Evolutionary conservation across 768 basidiomycete species (phyloP), one percentile per base, ranked within the genome.

Genomic region (Calocybe cyanea): DNA sequence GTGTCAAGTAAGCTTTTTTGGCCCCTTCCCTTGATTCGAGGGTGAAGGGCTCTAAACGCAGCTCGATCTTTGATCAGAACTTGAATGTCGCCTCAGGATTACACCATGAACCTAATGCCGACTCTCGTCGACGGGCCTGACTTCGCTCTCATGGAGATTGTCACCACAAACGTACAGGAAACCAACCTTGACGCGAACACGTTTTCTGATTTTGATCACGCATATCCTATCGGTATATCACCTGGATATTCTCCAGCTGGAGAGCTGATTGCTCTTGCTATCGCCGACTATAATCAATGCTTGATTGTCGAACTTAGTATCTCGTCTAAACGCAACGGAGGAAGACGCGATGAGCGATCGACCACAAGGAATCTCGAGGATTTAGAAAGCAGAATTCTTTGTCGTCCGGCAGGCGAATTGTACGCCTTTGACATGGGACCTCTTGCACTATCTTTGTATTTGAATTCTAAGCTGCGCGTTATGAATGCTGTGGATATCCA

Each of bases 401-500:
- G 71, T 56, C 73, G 73, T 43, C 41, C 62, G 1, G 60, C 58
- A 7, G 71, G 71, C 37, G 68, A 71, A 11, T 56, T 80, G 35
- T 73, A 70, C 37, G 78, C 75, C 0, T 83, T 85, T 53, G 75
- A 80, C 54, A 67, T 81, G 52, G 76, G 57, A 1, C 70, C 69
- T 0, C 57, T 83, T 13, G 66, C 73, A 0, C 67, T 81, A 58
- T 67, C 73, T 0, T 64, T 85, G 4, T 74, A 69, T 53, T 53
- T 49, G 28, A 69, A 76, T 31, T 59, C 70, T 34, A 54, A 58
- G 1, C 51, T 83, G 18, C 69, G 69, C 31, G 53, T 84, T 34
- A 56, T 60, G 6, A 68, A 73, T 23, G 80, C 69, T n/a, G 58
- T 83, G 31, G 80, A 84, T 54, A 70, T 85, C 17, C 80, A 83